These are phyloP conservation scores for Xylaria scruposa DNA, from an alignment of 495 filamentous ascomycete genomes.

Conservation along the genomic window DNA sequence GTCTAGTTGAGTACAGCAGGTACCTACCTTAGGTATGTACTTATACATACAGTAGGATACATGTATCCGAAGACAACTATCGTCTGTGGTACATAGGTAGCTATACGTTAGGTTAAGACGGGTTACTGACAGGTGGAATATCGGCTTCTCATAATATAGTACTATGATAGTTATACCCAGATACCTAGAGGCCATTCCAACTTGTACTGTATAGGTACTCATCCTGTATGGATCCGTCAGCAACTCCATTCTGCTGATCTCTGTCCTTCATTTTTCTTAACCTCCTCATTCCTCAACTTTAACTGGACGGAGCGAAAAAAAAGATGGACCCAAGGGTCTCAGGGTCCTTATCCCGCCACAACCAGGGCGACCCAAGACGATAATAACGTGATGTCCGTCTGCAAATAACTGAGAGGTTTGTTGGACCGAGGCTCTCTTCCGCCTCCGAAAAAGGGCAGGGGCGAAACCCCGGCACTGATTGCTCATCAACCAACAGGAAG, in stretches of 20 bases:
- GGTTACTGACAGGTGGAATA: not conserved
- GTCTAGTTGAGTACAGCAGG: not conserved
- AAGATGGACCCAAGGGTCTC: constrained; percentile 16
- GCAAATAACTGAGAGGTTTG: not conserved
- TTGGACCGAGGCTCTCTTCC: constrained; percentile 3
- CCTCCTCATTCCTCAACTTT: not conserved
- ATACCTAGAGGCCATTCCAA: not conserved
- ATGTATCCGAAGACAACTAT: not conserved
- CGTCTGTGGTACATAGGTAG: not conserved
- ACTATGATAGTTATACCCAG: not conserved
- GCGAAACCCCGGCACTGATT: not conserved
- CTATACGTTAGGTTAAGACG: not conserved
- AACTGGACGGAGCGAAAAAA: not conserved
- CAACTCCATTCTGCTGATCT: constrained; percentile 5
- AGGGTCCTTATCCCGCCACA: constrained; percentile 18
- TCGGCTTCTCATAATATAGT: no score
- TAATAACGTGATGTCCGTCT: not conserved
- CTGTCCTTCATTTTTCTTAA: constrained; percentile 6
- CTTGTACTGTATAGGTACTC: not conserved
- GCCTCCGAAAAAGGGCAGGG: not conserved
- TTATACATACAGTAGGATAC: not conserved
- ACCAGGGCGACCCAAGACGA: not conserved
- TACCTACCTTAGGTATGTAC: no score
- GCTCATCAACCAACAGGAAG: not conserved
- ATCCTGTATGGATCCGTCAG: not conserved